Evolutionary conservation across 192 early-diverging fungal species (phyloP), one percentile per base, ranked within the genome.

Genomic region (Backusella luteola): DNA sequence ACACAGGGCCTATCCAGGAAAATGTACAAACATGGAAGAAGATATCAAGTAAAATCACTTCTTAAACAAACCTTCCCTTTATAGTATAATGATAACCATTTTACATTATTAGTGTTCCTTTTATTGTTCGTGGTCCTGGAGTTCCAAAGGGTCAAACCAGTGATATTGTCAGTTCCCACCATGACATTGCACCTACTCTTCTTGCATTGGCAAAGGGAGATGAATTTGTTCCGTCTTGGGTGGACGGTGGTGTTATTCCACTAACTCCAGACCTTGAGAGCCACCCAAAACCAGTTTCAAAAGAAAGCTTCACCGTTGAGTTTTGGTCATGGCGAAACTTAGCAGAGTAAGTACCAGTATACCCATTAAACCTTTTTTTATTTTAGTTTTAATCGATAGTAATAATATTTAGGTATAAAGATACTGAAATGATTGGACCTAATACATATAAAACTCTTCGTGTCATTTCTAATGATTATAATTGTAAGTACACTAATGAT

Each of bases 121-220:
- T 90, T 56, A 83, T 89, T 69, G 87, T 90, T 34, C 86, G 90
- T 36, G 91, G 91, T 12, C 91, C 91, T 4, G 89, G 89, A 14
- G 84, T 92, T 63, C 78, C 79, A 9, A 86, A 85, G 67, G 81
- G 79, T 34, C 71, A 79, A 34, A 77, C 79, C 11, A 80, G 77
- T 9, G 79, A 85, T 34, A 79, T 83, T 17, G 81, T 85, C 5
- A 84, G 86, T 8, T 83, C 87, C 0, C 90, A 91, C 66, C 86
- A 86, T 12, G 87, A 91, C 69, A 76, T 92, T 67, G 87, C 89
- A 0, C 87, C 91, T 1, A 92, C 91, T 0, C 79, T 92, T 41
- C 79, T 90, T 19, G 80, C 84, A n/a, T 72, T 92, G 0, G 90
- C 91, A 0, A 78, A 81, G 11, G 74, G 81, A 3, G 68, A 74